phyloP scores from a whole-genome alignment of 495 filamentous ascomycete species.

The Lophium mytilinum region DNA sequence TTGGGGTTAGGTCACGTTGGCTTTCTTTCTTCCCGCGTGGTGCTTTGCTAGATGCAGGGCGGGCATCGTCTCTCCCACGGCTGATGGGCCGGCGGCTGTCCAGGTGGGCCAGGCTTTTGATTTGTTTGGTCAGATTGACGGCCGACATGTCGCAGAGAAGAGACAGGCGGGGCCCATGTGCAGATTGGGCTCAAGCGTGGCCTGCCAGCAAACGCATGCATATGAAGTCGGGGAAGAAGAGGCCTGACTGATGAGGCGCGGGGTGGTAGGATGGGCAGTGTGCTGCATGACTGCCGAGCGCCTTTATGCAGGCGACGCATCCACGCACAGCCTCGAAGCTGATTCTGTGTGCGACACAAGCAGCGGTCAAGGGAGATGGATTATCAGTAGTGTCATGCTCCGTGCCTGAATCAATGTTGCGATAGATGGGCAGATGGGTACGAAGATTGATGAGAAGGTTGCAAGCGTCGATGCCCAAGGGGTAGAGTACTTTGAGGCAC shows the following conservation, averaged over 20 bases:
- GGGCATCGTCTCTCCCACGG: background rate
- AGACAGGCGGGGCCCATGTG: background rate
- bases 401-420: background rate
- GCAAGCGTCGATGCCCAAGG: too few species aligned
- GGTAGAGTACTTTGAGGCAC: too few species aligned
- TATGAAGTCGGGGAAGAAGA: background rate
- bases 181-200: background rate
- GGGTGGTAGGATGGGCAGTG: background rate
- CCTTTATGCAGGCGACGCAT: background rate
- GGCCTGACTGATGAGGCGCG: background rate
- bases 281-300: constrained; percentile 1
- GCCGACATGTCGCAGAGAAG: background rate
- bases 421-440: too few species aligned
- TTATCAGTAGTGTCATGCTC: background rate
- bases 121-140: background rate
- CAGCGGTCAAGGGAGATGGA: background rate
- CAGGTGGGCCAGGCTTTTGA: background rate
- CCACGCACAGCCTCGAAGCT: background rate
- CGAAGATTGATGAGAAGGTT: too few species aligned
- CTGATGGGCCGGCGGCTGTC: background rate
- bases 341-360: background rate
- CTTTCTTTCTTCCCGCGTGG: background rate
- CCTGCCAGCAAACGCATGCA: background rate
- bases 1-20: background rate
- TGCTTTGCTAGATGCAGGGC: background rate